Base-by-base conservation (phyloP, 441 rosid species). In the Theobroma grandiflorum region DNA sequence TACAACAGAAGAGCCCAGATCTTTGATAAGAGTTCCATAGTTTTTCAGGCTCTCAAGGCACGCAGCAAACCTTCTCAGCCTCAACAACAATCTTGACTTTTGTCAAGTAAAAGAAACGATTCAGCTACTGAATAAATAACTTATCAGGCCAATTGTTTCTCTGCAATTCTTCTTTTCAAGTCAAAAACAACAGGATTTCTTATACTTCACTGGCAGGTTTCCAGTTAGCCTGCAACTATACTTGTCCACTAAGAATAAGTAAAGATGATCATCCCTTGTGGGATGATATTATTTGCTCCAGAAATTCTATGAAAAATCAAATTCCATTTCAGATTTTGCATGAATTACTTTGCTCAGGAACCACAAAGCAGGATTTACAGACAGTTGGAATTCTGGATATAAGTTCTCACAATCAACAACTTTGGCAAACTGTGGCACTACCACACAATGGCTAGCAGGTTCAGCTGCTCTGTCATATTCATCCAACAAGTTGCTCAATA, bases 1-100 rank as follows among this genome's bases (percentile, higher is more conserved):
- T 93, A 92, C 82, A 89, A 81, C 59, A 86, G 96, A 81, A 91
- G 98, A 86, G 97, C 98, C 57, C 92, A 86, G 80, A 89, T 95
- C 59, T 95, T 95, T 80, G 88, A 95, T 72, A 86, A 83, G 82
- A 92, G 97, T 74, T 89, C 93, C 72, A 74, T 72, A 80, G 92
- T 91, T 57, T 91, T 95, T 77, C 91, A 83, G 86, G 91, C 92
- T 80, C 87, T 88, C 53, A 90, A 88, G 88, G 85, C 83, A 20
- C 79, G 63, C 22, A 62, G 35, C 66, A 57, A 69, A 11, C 50
- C 78, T 52, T 4, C 78, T 15, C 3, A 47, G 40, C 15, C 18
- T 14, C 40, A 10, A 12, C 77, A 53, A 50, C 15, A 67, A 8
- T 45, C 65, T 49, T 74, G 59, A 78, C 1, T 45, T 20, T 67